phyloP scores from a whole-genome alignment of 371 early-diverging fungal genomes.

The Zychaea mexicana region DNA sequence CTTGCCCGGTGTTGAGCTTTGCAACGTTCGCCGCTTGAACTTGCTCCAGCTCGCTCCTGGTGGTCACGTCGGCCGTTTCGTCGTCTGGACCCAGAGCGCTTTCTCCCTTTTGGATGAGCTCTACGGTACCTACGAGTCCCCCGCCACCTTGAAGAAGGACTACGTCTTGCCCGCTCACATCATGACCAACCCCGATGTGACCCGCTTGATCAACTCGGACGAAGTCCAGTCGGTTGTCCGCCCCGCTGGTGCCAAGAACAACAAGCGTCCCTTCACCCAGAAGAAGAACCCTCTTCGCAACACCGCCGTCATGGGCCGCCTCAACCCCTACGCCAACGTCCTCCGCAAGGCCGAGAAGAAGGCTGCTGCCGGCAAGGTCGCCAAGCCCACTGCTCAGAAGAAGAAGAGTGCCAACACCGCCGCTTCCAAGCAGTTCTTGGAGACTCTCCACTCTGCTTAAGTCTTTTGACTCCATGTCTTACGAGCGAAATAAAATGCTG shows the following conservation, averaged over 20 bases:
- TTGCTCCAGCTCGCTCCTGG: conserved; percentile 99
- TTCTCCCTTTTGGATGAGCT: conserved; percentile 94
- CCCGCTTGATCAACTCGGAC: conserved; percentile 96
- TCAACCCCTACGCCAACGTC: conserved; percentile 96
- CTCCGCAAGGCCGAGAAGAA: conserved; percentile 82
- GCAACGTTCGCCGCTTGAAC: conserved; percentile 93
- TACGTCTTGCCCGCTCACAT: conserved; percentile 91
- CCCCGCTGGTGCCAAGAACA: conserved; percentile 77
- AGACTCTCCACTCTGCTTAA: conserved; percentile 67
- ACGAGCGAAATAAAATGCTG: background rate
- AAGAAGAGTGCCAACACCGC: conserved; percentile 32
- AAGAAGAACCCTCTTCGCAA: conserved; percentile 99
- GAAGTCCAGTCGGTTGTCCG: conserved; percentile 97
- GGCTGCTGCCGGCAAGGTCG: conserved; percentile 66
- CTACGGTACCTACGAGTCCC: conserved; percentile 89
- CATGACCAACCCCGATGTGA: conserved; percentile 94
- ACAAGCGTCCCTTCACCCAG: conserved; percentile 90
- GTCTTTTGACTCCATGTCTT: background rate
- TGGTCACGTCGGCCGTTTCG: conserved; percentile 99
- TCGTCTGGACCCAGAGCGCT: conserved; percentile 99
- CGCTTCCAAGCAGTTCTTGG: conserved; percentile 67
- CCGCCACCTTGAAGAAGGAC: conserved; percentile 91
- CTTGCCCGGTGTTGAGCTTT: conserved; percentile 99
- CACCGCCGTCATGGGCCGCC: conserved; percentile 88
- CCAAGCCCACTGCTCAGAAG: conserved; percentile 56